Evolutionary conservation across 257 asterid genomes (phyloP).

Genomic region (Ophiorrhiza pumila): DNA sequence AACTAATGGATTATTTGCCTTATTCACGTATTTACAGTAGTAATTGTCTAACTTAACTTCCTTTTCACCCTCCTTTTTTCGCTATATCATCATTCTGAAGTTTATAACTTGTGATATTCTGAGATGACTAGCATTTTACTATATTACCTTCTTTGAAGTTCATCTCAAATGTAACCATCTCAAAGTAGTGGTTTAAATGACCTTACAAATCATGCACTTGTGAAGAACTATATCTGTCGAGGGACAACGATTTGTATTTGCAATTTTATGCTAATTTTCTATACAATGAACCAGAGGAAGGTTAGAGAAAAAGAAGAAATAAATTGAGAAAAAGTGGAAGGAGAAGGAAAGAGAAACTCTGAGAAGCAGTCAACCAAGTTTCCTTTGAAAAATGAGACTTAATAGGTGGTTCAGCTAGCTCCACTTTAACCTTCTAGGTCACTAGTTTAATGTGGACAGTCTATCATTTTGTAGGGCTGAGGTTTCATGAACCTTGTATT

Average conservation of each 20-base stretch:
- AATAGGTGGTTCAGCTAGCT: neutral
- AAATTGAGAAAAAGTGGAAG: neutral
- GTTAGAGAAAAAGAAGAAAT: neutral
- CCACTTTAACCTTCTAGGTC: neutral
- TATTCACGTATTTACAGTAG: neutral
- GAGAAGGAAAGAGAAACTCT: neutral
- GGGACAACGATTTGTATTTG: neutral
- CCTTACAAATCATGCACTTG: neutral
- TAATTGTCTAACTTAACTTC: neutral
- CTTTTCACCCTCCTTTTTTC: neutral
- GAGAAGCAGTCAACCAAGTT: neutral
- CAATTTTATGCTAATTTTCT: neutral
- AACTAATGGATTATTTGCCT: neutral
- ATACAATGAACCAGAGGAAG: neutral
- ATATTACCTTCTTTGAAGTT: neutral
- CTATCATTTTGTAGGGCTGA: neutral
- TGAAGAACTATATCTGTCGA: neutral
- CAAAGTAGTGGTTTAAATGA: neutral
- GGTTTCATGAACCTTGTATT: neutral
- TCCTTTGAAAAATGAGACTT: neutral
- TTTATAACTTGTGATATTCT: neutral
- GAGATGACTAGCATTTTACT: neutral
- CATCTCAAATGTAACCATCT: neutral
- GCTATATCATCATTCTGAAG: neutral
- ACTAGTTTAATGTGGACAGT: neutral